Base-by-base conservation (phyloP, 75 land plant species). In the Pinus tabuliformis region DNA sequence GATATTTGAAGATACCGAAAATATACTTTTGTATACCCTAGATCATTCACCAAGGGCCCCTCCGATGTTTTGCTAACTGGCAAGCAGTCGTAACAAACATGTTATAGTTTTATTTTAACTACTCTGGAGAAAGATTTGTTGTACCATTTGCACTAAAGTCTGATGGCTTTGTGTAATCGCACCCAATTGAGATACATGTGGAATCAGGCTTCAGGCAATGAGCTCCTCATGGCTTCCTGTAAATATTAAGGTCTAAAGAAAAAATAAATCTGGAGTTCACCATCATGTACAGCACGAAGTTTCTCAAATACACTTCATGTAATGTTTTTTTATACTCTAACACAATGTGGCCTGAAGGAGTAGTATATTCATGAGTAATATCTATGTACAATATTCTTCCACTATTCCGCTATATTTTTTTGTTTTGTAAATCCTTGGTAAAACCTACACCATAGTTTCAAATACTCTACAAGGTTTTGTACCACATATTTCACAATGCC, bases 401-500 rank as follows among this genome's bases (percentile, higher is more conserved):
- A 89, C 62, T 57, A 91, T 92, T 56, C 99, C 98, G 84, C 95
- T 94, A 62, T 95, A 97, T 82, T 85, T 92, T 73, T 94, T 96
- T 74, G 92, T 94, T 82, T 96, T 95, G 81, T 76, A 91, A 59
- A 94, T 86, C 84, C 94, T 86, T 42, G 97, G 99, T 28, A 96
- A 77, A 81, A 96, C 98, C 88, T 96, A 97, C 78, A 86, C 93
- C 75, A 91, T 92, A 39, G 95, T 90, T 82, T 96, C 99, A 87
- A 94, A 96, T 22, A 97, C 99, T 81, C 93, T 88, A 30, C 99
- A 91, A 63, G 91, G 99, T 52, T 89, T 94, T 30, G 90, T 82
- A 39, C 93, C 93, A 83, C 99, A 96, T 66, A 96, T 96, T 77
- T 96, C 95, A 87, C 99, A 96, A 73, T 94, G 99, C 99, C 99